These are phyloP conservation scores for Colletotrichum sp. DNA, from an alignment of 2,329 filamentous ascomycete genomes.

Conservation along the genomic window DNA sequence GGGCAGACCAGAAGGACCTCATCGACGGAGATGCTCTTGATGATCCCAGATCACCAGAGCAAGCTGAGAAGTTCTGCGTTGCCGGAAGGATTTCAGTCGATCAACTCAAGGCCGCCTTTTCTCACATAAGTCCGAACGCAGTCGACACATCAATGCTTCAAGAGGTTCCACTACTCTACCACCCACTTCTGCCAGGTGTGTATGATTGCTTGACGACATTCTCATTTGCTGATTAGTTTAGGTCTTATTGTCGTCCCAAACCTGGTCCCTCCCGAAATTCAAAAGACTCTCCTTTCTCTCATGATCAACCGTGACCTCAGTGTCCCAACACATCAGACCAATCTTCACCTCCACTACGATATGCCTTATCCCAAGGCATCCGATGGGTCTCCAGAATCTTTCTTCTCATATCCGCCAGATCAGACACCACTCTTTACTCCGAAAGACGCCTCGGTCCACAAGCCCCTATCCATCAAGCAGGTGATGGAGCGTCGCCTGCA, in stretches of 20 bases:
- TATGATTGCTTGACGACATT: background rate
- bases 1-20: conserved; percentile 59
- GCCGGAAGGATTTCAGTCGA: conserved; percentile 47
- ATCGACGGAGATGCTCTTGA: conserved; percentile 61
- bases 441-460: conserved; percentile 77
- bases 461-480: conserved; percentile 70
- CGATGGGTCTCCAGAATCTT: conserved; percentile 40
- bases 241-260: conserved; percentile 81
- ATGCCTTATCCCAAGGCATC: conserved; percentile 59
- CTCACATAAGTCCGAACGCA: conserved; percentile 39
- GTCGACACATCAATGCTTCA: conserved; percentile 32
- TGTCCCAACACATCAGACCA: conserved; percentile 79
- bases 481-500: conserved; percentile 82
- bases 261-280: conserved; percentile 72
- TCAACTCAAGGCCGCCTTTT: conserved; percentile 49
- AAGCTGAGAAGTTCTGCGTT: conserved; percentile 49
- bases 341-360: conserved; percentile 84
- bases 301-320: conserved; percentile 81
- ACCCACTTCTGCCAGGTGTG: conserved; percentile 72
- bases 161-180: conserved; percentile 63
- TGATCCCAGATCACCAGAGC: conserved; percentile 39
- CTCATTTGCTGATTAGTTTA: conserved; percentile 36
- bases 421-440: conserved; percentile 65
- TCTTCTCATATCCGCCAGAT: conserved; percentile 58
- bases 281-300: conserved; percentile 72